These are phyloP conservation scores for Sporodiniella umbellata DNA, from an alignment of 371 early-diverging fungal genomes.

Conservation along the genomic window DNA sequence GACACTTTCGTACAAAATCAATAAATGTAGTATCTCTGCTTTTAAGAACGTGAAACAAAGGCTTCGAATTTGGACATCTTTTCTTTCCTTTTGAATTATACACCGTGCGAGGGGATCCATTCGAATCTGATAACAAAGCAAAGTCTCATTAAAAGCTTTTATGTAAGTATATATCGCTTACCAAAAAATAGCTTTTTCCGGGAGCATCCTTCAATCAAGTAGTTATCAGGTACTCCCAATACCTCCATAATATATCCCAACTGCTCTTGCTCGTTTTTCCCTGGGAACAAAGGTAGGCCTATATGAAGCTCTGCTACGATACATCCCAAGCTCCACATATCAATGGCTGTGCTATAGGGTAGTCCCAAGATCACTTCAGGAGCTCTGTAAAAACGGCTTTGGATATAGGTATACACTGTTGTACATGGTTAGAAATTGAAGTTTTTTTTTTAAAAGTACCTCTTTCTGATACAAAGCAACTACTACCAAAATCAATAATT, in stretches of 20 bases:
- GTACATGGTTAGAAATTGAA: not conserved
- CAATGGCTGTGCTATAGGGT: conserved; percentile 82
- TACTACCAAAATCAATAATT: conserved; percentile 91
- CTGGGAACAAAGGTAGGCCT: conserved; percentile 88
- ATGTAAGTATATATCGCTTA: conserved; percentile 13
- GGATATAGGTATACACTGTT: conserved; percentile 90
- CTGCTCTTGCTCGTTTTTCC: conserved; percentile 92
- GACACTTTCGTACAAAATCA: conserved; percentile 78
- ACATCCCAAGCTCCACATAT: conserved; percentile 98
- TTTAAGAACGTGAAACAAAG: conserved; percentile 66
- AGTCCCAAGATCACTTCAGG: conserved; percentile 92
- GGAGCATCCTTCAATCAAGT: conserved; percentile 67
- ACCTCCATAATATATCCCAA: conserved; percentile 78
- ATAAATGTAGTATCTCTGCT: conserved; percentile 71
- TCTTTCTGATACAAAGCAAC: conserved; percentile 66
- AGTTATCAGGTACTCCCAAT: conserved; percentile 69
- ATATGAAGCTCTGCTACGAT: conserved; percentile 91
- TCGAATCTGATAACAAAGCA: conserved; percentile 53
- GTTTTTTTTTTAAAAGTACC: conserved; percentile 2
- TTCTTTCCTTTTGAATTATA: conserved; percentile 85
- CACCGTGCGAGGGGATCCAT: conserved; percentile 61
- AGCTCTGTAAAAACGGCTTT: conserved; percentile 94
- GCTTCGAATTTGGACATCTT: conserved; percentile 70
- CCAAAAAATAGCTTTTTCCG: conserved; percentile 81
- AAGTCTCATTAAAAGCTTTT: too few relatives aligned